phyloP scores from a whole-genome alignment of 1,284 basidiomycete species.

The Tetrapyrgos nigripes region DNA sequence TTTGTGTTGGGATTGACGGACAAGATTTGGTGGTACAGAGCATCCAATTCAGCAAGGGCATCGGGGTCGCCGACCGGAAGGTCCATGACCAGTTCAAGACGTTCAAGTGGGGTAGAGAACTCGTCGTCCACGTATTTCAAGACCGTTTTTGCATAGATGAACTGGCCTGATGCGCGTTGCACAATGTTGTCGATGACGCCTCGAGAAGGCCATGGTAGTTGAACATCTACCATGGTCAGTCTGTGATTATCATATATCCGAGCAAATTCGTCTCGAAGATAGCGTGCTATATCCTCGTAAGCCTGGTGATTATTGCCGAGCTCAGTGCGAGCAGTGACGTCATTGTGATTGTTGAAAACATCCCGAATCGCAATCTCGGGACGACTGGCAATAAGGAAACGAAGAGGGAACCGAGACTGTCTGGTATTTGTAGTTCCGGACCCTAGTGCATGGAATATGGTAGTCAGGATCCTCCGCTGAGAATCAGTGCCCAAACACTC shows the following conservation, averaged over 20 bases:
- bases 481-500: background rate
- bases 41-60: conserved; percentile 1
- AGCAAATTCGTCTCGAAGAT: background rate
- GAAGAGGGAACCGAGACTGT: background rate
- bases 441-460: background rate
- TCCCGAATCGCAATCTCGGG: conserved; percentile 4
- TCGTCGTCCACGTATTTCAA: conserved; percentile 4
- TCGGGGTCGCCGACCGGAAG: background rate
- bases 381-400: background rate
- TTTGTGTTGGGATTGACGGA: background rate
- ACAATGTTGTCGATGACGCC: background rate
- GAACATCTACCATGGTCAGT: background rate
- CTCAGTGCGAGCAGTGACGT: background rate
- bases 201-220: background rate
- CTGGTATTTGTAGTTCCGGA: background rate
- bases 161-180: no score
- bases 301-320: background rate
- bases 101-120: background rate
- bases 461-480: background rate
- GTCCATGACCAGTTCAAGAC: background rate
- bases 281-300: background rate
- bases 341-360: background rate
- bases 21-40: background rate
- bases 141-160: conserved; percentile 1
- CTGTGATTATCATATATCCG: background rate